Base-by-base conservation (phyloP, 139 green algal species). In the Dunaliella primolecta region DNA sequence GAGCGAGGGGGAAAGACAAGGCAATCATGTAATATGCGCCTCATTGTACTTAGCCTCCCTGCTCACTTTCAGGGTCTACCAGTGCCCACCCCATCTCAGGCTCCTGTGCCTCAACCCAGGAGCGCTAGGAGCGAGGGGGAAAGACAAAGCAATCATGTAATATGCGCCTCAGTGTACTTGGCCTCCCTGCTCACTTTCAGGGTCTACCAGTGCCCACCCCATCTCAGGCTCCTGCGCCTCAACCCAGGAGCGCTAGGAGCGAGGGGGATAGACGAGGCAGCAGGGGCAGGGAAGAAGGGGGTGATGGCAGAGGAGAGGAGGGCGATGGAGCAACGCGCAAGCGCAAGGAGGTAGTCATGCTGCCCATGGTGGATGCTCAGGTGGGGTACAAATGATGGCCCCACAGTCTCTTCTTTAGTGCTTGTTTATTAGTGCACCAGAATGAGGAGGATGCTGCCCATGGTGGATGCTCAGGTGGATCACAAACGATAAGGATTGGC, bases 371-470 rank as follows among this genome's bases (percentile, higher is more conserved):
- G 35, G 78, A 83, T 72, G 29, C 34, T n/a, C 15, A n/a, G 20
- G 71, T 29, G 30, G 20, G 25, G 1, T 71, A 27, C 3, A 36
- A 36, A 21, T 64, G 27, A 71, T 75, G 64, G 75, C 94, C 94
- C 0, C 98, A 71, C 55, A 29, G 36, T 11, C 30, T 34, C 20
- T 20, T 20, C 20, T 23, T 72, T 20, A 23, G 56, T 20, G 56
- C 23, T 20, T 20, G 56, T 20, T 23, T 72, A 23, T 20, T 20
- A 23, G 56, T 72, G 56, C 20, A 23, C 20, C 20, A n/a, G 56
- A 23, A 20, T 29, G 56, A n/a, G 56, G 56, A 23, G 56, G 56
- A 71, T 33, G 2, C 34, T 83, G 29, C 84, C 77, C 2, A 1
- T 84, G 46, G 84, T 87, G 35, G 78, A 83, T 72, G 29, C 34